Percentiles rank a stretch among this genome's conserved stretches.
phyloP scores from a whole-genome alignment of 2,329 filamentous ascomycete genomes.

The Claviceps quebecensis region DNA sequence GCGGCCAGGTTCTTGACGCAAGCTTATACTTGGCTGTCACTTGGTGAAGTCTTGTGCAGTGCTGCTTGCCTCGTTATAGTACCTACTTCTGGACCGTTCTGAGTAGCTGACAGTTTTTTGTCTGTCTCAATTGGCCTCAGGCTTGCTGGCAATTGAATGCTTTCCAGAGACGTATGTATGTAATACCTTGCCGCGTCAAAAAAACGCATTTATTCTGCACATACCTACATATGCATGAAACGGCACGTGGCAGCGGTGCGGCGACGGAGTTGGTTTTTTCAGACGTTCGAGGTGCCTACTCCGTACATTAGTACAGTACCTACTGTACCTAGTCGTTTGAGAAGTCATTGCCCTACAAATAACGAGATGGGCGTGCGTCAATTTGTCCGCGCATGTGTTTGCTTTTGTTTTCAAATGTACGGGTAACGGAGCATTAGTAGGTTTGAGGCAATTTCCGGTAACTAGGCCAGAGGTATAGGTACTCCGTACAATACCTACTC shows the following conservation, averaged over 20 bases:
- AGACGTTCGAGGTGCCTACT: not conserved
- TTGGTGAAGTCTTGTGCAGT: not conserved
- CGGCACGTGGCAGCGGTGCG: not conserved
- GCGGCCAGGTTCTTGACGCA: not conserved
- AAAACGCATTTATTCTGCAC: not conserved
- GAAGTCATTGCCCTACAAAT: too few species aligned
- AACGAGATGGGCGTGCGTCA: too few species aligned
- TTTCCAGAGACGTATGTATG: not conserved
- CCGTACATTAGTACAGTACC: too few species aligned
- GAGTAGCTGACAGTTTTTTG: not conserved
- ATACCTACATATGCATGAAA: not conserved
- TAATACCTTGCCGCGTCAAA: not conserved
- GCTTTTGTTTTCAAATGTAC: too few species aligned
- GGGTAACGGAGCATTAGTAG: too few species aligned
- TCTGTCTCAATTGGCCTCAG: not conserved
- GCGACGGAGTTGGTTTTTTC: not conserved
- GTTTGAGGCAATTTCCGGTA: too few species aligned
- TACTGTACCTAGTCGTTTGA: too few species aligned
- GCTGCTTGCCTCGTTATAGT: too few species aligned
- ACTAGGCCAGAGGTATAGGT: too few species aligned
- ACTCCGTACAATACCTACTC: too few species aligned
- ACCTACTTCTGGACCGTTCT: too few species aligned
- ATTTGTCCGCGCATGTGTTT: too few species aligned
- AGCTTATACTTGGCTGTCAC: not conserved
- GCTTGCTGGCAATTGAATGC: not conserved